Base-by-base conservation (phyloP, 495 filamentous ascomycete species). In the Trichoderma virens region DNA sequence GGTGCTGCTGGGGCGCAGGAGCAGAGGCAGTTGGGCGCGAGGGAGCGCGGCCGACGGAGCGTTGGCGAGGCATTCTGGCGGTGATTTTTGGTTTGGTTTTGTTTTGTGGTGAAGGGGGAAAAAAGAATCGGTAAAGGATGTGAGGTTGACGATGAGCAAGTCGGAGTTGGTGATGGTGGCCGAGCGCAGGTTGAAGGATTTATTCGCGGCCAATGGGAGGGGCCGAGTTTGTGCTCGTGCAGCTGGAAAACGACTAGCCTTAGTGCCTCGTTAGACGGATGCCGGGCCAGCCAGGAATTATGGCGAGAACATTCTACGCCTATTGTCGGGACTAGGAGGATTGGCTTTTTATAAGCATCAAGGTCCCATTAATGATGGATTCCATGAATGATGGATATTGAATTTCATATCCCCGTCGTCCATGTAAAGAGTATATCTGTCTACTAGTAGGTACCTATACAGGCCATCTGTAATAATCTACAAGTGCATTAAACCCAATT, bases 31-130 rank as follows among this genome's bases (percentile, higher is more conserved):
- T 83, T 71, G 90, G 89, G 68, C 90, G 85, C 66, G 85, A 76
- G 64, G 86, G 83, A 70, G 85, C 85, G 73, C 86, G 80, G 66
- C 70, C 76, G 70, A 82, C 82, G 77, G 88, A 83, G 72, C 83
- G 82, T 83, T 90, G 87, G 79, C 90, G 90, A 87, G 89, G 80
- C 90, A 94, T 93, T 65, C 74, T 83, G 75, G 43, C 65, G 61
- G 35, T 62, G 25, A 62, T 54, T 76, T 67, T 38, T 28, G 65
- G 61, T 47, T 35, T 65, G 61, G 59, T 51, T 61, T 30, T 60
- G 47, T 64, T 16, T 61, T 39, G 14, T 61, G 45, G 59, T 27
- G 34, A 14, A 61, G 59, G n/a, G 14, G 14, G 20, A 35, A 8
- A 61, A 1, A 35, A 18, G 59, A n/a, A 18, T 9, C 4, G 20